Base-by-base conservation (phyloP, 2,329 filamentous ascomycete species). In the Purpureocillium lavendulum region DNA sequence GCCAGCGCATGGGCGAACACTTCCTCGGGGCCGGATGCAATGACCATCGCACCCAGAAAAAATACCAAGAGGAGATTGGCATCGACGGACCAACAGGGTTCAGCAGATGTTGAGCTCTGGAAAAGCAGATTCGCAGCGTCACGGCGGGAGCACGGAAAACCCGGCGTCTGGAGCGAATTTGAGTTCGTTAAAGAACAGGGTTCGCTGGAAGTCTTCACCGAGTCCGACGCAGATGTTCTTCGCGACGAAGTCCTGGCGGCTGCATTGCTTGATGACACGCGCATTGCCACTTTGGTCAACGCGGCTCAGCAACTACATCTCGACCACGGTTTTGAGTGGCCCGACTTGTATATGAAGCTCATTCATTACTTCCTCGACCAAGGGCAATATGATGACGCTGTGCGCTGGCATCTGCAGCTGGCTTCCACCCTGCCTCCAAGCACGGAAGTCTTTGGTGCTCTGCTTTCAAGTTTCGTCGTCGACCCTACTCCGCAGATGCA, bases 341-440 rank as follows among this genome's bases (percentile, higher is more conserved):
- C 73, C 2, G 51, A 62, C 11, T 51, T 76, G 3, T 76, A 77
- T 46, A 52, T 55, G n/a, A 67, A 58, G n/a, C 48, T 69, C 11
- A 49, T 78, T 14, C 55, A 62, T 15, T 57, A 59, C 45, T 66
- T 67, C 35, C 55, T 77, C 5, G 54, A 52, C 1, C 59, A 58
- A 18, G 56, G 53, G 21, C 55, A 65, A 33, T 63, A 61, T 37
- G 53, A 57, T 2, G 51, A 59, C 34, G 66, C 61, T 7, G 40
- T 71, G 33, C 56, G 56, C 21, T 77, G 73, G 72, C 71, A 77
- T 45, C 30, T 67, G 4, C 62, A 58, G 5, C 52, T 77, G 15
- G 58, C 55, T 26, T 56, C 64, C 4, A 58, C 54, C 10, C 72
- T 73, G 44, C 60, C 61, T 7, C 64, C 69, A 2, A 56, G 58